A percentile compares a stretch with the other conserved stretches of the same genome.
Evolutionary conservation across 106 monocot genomes (phyloP).

Genomic region (Dioscorea zingiberensis): DNA sequence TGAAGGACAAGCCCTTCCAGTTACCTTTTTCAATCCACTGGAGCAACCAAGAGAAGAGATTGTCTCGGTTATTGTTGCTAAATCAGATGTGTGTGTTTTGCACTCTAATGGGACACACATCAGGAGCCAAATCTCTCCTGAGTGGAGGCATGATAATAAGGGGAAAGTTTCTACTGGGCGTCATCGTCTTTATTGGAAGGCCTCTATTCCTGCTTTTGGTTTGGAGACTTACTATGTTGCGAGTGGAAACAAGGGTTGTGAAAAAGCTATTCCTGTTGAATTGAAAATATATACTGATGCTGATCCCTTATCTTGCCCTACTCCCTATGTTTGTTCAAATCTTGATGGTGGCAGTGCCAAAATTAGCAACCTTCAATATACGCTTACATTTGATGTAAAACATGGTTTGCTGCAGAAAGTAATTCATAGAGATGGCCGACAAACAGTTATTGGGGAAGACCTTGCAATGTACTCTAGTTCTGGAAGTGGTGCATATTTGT

Average conservation of each 20-base stretch:
- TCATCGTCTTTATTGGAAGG: conserved; percentile 92
- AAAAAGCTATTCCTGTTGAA: conserved; percentile 52
- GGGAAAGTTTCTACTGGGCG: conserved; percentile 38
- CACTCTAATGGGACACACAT: conserved; percentile 66
- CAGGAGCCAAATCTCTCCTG: conserved; percentile 79
- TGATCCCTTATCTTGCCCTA: conserved; percentile 42
- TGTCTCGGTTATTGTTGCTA: conserved; percentile 68
- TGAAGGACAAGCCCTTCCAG: conserved; percentile 33
- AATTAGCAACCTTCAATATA: conserved; percentile 45
- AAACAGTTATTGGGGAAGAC: conserved; percentile 65
- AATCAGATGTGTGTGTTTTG: conserved; percentile 60
- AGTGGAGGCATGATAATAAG: conserved; percentile 48
- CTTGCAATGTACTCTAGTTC: conserved; percentile 73
- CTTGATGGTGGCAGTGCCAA: conserved; percentile 37
- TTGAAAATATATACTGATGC: conserved; percentile 37
- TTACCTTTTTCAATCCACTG: conserved; percentile 74
- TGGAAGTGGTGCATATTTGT: conserved; percentile 91
- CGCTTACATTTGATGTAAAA: conserved; percentile 58
- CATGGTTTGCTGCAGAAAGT: conserved; percentile 63
- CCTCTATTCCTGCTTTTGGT: conserved; percentile 88
- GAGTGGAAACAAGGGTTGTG: conserved; percentile 46
- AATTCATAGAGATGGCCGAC: conserved; percentile 36
- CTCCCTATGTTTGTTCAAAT: conserved; percentile 75
- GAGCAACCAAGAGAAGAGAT: conserved; percentile 88
- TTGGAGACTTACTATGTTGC: conserved; percentile 80